Percentiles rank a stretch among this genome's conserved stretches.
Conservation (phyloP, 2,329 filamentous ascomycete species). For the Lasiodiplodia sp. region DNA sequence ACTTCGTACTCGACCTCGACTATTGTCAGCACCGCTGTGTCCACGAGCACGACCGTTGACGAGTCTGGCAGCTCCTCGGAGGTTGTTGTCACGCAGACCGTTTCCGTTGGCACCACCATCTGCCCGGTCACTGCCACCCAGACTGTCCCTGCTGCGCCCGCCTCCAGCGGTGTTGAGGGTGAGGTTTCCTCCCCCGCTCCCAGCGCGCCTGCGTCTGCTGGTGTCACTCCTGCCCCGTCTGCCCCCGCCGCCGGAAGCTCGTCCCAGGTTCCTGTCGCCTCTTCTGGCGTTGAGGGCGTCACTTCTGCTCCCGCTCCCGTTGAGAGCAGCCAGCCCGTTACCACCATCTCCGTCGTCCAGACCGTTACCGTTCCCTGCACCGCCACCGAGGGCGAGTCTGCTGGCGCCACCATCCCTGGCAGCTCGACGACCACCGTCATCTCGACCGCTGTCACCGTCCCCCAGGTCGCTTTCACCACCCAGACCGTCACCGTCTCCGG, state of each 20-base stretch:
- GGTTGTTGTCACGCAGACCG: slow-evolving; percentile 20
- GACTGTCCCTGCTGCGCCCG: slow-evolving; percentile 25
- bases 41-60: neutral
- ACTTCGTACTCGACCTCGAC: slow-evolving; percentile 51
- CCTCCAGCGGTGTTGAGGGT: slow-evolving; percentile 16
- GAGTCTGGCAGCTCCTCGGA: slow-evolving; percentile 30
- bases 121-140: slow-evolving; percentile 34
- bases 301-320: slow-evolving; percentile 17
- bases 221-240: slow-evolving; percentile 33
- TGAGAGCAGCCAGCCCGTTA: slow-evolving; percentile 37
- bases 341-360: slow-evolving; percentile 52
- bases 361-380: slow-evolving; percentile 46
- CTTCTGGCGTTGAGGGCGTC: slow-evolving; percentile 4
- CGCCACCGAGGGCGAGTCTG: slow-evolving; percentile 42
- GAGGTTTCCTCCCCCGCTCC: neutral
- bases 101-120: slow-evolving; percentile 23
- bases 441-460: slow-evolving; percentile 54
- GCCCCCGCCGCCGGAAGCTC: slow-evolving; percentile 12
- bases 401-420: slow-evolving; percentile 39
- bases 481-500: slow-evolving; percentile 40
- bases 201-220: slow-evolving; percentile 33
- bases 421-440: slow-evolving; percentile 42
- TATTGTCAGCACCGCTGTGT: slow-evolving; percentile 16
- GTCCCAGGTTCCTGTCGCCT: neutral
- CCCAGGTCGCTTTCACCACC: slow-evolving; percentile 54